phyloP scores from a whole-genome alignment of 352 stramenopile species.

The Globisporangium emineosum region DNA sequence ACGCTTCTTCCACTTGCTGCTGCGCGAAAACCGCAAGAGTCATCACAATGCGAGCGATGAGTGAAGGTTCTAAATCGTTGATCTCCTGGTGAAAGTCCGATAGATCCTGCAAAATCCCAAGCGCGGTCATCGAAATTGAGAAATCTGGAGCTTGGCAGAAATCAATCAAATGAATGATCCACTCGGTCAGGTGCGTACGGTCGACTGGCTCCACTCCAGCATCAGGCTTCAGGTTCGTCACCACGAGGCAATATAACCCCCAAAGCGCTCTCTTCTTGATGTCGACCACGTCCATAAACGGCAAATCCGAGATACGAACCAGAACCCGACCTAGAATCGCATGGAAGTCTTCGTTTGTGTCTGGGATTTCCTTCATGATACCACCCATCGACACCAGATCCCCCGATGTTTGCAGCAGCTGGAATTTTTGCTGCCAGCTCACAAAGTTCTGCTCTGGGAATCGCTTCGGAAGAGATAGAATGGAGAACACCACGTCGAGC shows the following conservation, averaged over 20 bases:
- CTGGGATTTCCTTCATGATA: conserved; percentile 67
- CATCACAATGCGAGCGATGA: conserved; percentile 85
- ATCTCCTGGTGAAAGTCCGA: conserved; percentile 74
- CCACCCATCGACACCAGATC: conserved; percentile 31
- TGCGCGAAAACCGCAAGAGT: conserved; percentile 82
- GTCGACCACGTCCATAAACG: conserved; percentile 67
- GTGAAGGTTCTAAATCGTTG: conserved; percentile 55
- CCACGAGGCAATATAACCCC: conserved; percentile 73
- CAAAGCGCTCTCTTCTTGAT: conserved; percentile 83
- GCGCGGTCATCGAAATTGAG: conserved; percentile 71
- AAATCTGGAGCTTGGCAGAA: conserved; percentile 72
- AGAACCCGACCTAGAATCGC: conserved; percentile 70
- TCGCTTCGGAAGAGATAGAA: conserved; percentile 65
- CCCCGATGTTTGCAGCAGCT: conserved; percentile 6
- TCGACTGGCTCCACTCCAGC: conserved; percentile 31
- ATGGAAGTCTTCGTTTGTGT: conserved; percentile 66
- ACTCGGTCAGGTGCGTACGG: conserved; percentile 55
- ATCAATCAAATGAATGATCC: conserved; percentile 81
- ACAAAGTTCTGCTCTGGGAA: conserved; percentile 79
- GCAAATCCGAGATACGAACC: conserved; percentile 68
- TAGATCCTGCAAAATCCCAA: conserved; percentile 78
- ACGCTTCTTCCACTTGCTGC: conserved; percentile 85
- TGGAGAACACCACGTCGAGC: conserved; percentile 74
- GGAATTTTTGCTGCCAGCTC: conserved; percentile 74
- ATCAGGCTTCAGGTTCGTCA: conserved; percentile 56